Conservation (phyloP, 2,329 filamentous ascomycete species). For the Neopestalotiopsis rosae region DNA sequence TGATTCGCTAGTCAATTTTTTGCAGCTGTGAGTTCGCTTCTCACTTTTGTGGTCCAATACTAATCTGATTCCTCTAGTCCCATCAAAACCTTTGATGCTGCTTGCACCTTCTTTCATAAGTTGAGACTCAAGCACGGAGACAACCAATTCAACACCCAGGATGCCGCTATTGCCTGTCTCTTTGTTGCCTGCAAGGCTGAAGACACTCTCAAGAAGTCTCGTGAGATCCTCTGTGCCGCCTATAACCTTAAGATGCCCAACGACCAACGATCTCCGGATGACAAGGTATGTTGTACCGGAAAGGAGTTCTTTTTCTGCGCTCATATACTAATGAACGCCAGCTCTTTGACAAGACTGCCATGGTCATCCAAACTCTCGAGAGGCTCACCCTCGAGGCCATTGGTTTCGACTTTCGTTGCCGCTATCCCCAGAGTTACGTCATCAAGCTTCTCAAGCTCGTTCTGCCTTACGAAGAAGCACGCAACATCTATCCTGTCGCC, state of each 20-base stretch:
- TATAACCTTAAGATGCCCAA: conserved; percentile 80
- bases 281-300: conserved; percentile 64
- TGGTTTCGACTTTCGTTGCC: conserved; percentile 90
- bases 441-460: conserved; percentile 76
- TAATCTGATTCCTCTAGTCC: conserved; percentile 58
- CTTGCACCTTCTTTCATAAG: conserved; percentile 91
- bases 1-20: conserved; percentile 77
- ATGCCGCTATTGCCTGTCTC: conserved; percentile 85
- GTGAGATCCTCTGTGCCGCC: conserved; percentile 87
- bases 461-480: conserved; percentile 51
- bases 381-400: conserved; percentile 91
- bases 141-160: conserved; percentile 82
- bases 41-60: neutral
- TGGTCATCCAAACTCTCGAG: conserved; percentile 87
- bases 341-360: conserved; percentile 80
- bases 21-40: conserved; percentile 71
- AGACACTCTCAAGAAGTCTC: conserved; percentile 96
- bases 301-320: neutral
- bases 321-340: conserved; percentile 41
- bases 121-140: conserved; percentile 88
- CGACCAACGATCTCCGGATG: conserved; percentile 77
- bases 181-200: conserved; percentile 97
- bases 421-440: conserved; percentile 84
- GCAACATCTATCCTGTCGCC: conserved; percentile 67
- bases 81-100: conserved; percentile 89